Base-by-base conservation (phyloP, 1,139 yeast genomes). In the Groenewaldozyma auringiensis region DNA sequence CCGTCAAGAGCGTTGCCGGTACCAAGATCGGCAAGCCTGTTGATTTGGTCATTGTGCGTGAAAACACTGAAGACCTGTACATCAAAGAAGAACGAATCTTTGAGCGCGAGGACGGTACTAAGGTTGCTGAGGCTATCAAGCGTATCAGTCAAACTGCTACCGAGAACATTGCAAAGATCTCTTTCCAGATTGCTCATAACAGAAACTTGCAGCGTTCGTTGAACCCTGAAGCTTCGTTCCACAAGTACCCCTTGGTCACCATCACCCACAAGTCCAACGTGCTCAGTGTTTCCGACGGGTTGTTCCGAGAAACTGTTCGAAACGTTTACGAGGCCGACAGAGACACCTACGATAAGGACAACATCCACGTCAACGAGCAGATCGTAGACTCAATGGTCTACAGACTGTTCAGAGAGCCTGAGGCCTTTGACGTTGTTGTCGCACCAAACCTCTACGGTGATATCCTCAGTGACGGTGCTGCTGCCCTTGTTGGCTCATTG, bases 401-500 rank as follows among this genome's bases (percentile, higher is more conserved):
- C 79, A 79, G 95, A 67, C 79, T 92, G 89, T 92, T 92, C 80
- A 81, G 96, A 69, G 96, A 92, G 68, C 98, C 98, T 45, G 89
- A 88, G 63, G 81, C 84, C 64, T 92, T 92, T 61, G 98, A 92
- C 63, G 98, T 94, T 49, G 94, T 92, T 37, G 98, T 92, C 46
- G 98, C 97, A 51, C 98, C 98, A 61, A 92, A 94, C 75, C 76
- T 92, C 65, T 92, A 92, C 67, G 98, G 98, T 65, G 98, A 92
- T 67, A 88, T 92, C 58, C 74, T 94, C 58, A 84, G 95, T 57
- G 98, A 92, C 64, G 98, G 98, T 68, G 98, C 98, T 47, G 98
- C 98, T 59, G 98, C 98, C 22, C 77, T 92, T 51, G 98, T 92
- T 40, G 98, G 98, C 44, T 92, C 98, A 29, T 78, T 92, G 54